phyloP scores from a whole-genome alignment of 768 basidiomycete genomes.

The Porpolomopsis calyptriformis region DNA sequence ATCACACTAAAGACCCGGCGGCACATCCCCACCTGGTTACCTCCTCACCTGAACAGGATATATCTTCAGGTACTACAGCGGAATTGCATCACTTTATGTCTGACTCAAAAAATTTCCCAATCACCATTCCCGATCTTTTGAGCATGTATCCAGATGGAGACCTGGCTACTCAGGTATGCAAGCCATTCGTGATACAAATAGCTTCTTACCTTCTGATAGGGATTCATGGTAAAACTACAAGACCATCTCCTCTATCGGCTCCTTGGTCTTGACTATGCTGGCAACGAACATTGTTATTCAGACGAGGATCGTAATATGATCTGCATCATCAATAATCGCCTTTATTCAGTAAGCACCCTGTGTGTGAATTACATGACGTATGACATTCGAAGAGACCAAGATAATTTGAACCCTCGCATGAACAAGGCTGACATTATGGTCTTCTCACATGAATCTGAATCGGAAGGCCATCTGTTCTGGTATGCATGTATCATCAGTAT shows the following conservation, averaged over 20 bases:
- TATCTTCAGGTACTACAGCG: background rate
- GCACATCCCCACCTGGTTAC: background rate
- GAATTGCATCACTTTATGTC: background rate
- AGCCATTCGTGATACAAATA: background rate
- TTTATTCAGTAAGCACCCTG: conserved; percentile 22
- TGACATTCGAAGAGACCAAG: conserved; percentile 25
- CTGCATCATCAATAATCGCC: conserved; percentile 15
- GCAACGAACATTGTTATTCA: conserved; percentile 12
- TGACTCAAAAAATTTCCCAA: background rate
- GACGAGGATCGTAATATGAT: conserved; percentile 13
- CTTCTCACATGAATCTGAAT: conserved; percentile 12
- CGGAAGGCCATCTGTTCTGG: conserved; percentile 5
- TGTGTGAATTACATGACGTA: conserved; percentile 19
- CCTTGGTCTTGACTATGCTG: conserved; percentile 6
- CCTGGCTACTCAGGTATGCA: background rate
- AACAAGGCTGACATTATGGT: conserved; percentile 31
- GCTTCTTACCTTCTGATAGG: conserved; percentile 5
- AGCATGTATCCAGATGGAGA: background rate
- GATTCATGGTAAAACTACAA: conserved; percentile 19
- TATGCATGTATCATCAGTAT: conserved; percentile 1
- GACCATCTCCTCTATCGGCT: conserved; percentile 21
- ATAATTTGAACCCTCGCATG: conserved; percentile 28
- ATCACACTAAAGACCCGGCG: background rate
- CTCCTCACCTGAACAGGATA: background rate
- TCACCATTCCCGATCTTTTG: background rate